phyloP scores from a whole-genome alignment of 2,329 filamentous ascomycete genomes.

The Grosmannia serpens region DNA sequence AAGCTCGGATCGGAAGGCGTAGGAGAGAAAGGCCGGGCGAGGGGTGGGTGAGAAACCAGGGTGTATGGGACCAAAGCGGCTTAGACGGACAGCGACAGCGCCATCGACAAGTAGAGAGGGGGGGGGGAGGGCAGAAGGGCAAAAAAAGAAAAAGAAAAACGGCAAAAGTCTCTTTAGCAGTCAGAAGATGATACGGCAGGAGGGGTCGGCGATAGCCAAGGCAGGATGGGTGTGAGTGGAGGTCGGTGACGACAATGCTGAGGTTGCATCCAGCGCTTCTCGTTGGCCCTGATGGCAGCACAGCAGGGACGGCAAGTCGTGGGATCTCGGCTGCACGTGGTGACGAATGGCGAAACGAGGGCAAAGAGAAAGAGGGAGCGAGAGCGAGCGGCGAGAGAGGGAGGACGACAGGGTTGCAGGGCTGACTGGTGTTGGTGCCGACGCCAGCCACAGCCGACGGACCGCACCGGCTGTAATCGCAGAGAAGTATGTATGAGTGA shows the following conservation, averaged over 20 bases:
- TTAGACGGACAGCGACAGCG: not conserved
- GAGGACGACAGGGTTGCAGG: not conserved
- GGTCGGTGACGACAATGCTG: not conserved
- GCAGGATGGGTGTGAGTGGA: not conserved
- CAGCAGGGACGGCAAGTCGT: not conserved
- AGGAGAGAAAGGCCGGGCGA: not conserved
- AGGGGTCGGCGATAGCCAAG: not conserved
- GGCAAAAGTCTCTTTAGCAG: too few relatives aligned
- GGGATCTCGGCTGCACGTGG: not conserved
- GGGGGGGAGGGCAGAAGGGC: not conserved
- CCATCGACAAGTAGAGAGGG: not conserved
- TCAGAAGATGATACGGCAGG: not conserved
- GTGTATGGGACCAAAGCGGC: not conserved
- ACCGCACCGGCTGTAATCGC: too few relatives aligned
- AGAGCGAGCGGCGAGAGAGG: not conserved
- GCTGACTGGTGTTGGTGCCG: too few relatives aligned
- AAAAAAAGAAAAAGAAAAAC: not conserved
- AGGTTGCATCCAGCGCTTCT: not conserved
- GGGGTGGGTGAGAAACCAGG: not conserved
- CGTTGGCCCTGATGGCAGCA: not conserved
- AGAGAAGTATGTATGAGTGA: too few relatives aligned
- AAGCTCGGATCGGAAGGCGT: not conserved
- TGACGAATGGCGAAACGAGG: not conserved
- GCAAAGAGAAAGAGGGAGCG: too few relatives aligned
- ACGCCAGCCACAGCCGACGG: too few relatives aligned